Conservation (phyloP, 2,329 filamentous ascomycete genomes). For the Cercospora citrullina region DNA sequence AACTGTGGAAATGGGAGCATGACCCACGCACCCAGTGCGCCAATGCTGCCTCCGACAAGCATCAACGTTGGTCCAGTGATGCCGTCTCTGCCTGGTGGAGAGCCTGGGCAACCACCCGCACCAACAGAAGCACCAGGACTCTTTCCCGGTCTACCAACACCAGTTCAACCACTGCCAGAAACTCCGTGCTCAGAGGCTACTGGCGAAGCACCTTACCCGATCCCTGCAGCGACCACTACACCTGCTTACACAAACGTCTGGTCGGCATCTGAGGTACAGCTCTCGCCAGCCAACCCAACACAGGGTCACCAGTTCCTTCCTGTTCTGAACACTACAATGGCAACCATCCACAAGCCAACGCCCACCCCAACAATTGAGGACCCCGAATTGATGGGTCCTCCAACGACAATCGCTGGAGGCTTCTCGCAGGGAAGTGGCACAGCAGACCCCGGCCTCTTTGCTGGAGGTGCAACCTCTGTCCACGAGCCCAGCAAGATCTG, state of each 20-base stretch:
- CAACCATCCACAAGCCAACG: neutral
- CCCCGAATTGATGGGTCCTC: neutral
- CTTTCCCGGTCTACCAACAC: neutral
- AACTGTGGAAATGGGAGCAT: slow-evolving; percentile 3
- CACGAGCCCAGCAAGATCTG: neutral
- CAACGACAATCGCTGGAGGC: slow-evolving; percentile 3
- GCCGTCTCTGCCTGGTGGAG: neutral
- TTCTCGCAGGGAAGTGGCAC: slow-evolving; percentile 4
- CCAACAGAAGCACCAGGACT: slow-evolving; percentile 1
- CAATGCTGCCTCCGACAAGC: neutral
- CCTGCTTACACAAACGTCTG: slow-evolving; percentile 1
- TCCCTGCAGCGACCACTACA: neutral
- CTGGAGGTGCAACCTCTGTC: neutral
- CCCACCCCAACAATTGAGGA: neutral
- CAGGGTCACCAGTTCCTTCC: neutral
- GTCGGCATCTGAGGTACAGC: neutral
- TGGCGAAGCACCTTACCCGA: neutral
- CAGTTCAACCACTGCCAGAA: neutral
- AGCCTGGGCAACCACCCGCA: neutral
- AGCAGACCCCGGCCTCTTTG: slow-evolving; percentile 7
- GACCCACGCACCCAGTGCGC: slow-evolving; percentile 5
- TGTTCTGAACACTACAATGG: neutral
- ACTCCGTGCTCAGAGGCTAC: slow-evolving; percentile 2
- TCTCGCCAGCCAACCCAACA: neutral
- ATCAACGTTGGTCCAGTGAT: neutral